A percentile compares a stretch with the other conserved stretches of the same genome.
phyloP scores from a whole-genome alignment of 208 protist genomes.

The Leishmania mexicana region DNA sequence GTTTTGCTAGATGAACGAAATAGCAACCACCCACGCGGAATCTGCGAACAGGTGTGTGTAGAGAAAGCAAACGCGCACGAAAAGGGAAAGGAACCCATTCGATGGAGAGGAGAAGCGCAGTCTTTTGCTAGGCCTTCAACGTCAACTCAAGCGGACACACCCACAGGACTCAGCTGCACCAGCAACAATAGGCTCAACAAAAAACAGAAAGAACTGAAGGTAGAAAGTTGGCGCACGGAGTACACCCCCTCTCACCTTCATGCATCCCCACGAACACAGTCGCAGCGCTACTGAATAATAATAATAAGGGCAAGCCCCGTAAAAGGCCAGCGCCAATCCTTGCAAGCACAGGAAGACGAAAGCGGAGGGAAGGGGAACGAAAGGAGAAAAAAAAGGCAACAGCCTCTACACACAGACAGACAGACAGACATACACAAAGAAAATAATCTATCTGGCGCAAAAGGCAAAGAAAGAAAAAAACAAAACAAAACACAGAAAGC shows the following conservation, averaged over 20 bases:
- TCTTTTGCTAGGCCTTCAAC: not conserved
- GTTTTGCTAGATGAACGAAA: not conserved
- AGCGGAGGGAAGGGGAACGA: not conserved
- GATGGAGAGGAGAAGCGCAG: not conserved
- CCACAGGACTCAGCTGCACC: not conserved
- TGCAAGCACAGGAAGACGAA: not conserved
- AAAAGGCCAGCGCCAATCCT: not conserved
- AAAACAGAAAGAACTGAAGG: not conserved
- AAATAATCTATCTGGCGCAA: not conserved
- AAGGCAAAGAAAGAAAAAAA: not conserved
- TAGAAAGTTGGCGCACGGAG: not conserved
- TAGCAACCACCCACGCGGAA: not conserved
- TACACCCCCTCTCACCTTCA: not conserved
- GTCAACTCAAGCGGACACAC: not conserved
- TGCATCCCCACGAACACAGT: not conserved
- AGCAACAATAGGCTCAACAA: not conserved
- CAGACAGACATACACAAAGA: not conserved
- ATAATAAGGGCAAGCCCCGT: not conserved
- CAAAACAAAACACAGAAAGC: not conserved
- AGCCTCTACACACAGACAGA: not conserved
- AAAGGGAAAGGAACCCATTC: not conserved
- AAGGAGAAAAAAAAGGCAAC: not conserved
- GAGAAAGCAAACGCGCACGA: not conserved
- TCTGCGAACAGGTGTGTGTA: not conserved
- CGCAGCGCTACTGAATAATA: not conserved